Evolutionary conservation across 1,284 basidiomycete species (phyloP).

Genomic region (Heterobasidion annosum): DNA sequence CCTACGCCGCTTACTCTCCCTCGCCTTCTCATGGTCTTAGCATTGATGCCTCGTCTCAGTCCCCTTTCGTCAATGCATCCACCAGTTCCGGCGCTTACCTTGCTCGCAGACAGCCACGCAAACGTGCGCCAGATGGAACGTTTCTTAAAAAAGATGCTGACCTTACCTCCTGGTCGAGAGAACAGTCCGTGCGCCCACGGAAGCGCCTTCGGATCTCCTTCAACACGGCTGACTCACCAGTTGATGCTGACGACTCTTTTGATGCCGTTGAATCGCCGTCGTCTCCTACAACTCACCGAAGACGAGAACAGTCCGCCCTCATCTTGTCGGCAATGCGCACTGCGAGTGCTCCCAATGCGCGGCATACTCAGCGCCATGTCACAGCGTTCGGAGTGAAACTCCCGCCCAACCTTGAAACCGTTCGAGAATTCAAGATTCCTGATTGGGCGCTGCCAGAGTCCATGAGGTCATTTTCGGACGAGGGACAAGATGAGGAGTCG

Average conservation of each 20-base stretch:
- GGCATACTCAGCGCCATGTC: slow-evolving; percentile 43
- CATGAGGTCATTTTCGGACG: not conserved
- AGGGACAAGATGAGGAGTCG: slow-evolving; percentile 4
- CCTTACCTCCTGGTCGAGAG: not conserved
- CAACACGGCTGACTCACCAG: not conserved
- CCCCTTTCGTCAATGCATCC: not conserved
- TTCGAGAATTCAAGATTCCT: slow-evolving; percentile 39
- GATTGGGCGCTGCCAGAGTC: slow-evolving; percentile 25
- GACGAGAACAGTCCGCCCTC: slow-evolving; percentile 1
- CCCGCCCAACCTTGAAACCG: slow-evolving; percentile 33
- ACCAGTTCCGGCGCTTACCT: not conserved
- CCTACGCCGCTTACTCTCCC: not conserved
- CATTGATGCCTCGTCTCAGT: not conserved
- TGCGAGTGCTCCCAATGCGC: slow-evolving; percentile 29
- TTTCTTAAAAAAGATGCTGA: not conserved
- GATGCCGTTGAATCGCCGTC: not conserved
- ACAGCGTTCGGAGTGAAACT: slow-evolving; percentile 49
- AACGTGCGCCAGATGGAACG: not conserved
- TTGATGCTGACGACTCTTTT: not conserved
- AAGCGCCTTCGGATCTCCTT: not conserved
- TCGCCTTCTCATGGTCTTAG: not conserved
- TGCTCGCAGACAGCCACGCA: not conserved
- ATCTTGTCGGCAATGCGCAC: slow-evolving; percentile 31
- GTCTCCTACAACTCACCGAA: not conserved
- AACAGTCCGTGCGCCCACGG: not conserved